Percentiles rank a stretch among this genome's conserved stretches.
Evolutionary conservation across 179 eudicot species (phyloP).

Genomic region (Carnegiea gigantea): DNA sequence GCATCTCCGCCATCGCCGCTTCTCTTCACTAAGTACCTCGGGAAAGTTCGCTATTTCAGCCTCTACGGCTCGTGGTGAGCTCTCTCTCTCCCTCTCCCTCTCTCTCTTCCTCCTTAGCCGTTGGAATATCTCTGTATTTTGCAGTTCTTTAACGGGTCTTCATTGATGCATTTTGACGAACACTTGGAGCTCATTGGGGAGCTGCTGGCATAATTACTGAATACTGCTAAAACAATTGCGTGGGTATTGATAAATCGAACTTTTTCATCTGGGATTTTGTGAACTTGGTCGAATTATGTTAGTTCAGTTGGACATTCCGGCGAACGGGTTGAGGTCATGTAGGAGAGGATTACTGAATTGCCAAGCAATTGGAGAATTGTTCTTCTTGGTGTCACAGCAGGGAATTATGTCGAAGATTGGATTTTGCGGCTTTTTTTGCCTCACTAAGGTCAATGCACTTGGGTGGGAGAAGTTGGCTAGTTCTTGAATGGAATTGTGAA

Average conservation of each 20-base stretch:
- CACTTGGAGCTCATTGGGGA: slow-evolving; percentile 20
- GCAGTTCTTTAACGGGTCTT: neutral
- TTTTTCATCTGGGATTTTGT: neutral
- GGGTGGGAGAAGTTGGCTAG: neutral
- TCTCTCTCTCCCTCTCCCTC: neutral
- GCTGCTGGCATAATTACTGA: neutral
- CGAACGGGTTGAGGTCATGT: neutral
- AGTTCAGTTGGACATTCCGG: slow-evolving; percentile 13
- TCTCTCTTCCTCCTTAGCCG: neutral
- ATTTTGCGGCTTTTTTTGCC: neutral
- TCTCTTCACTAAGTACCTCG: slow-evolving; percentile 13
- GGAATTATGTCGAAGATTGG: neutral
- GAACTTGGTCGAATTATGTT: neutral
- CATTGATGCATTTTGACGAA: slow-evolving; percentile 23
- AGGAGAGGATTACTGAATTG: neutral
- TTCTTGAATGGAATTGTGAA: neutral
- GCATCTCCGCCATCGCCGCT: slow-evolving; percentile 15
- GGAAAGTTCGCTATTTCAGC: slow-evolving; percentile 34
- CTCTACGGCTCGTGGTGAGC: slow-evolving; percentile 31
- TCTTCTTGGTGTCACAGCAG: neutral
- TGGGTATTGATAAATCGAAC: neutral
- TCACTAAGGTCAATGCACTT: too few relatives aligned
- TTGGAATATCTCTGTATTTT: neutral
- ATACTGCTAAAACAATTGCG: neutral
- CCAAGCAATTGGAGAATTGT: neutral